A percentile compares a stretch with the other conserved stretches of the same genome.
Conservation (phyloP, 2,329 filamentous ascomycete species). For the Fusarium mexicanum region DNA sequence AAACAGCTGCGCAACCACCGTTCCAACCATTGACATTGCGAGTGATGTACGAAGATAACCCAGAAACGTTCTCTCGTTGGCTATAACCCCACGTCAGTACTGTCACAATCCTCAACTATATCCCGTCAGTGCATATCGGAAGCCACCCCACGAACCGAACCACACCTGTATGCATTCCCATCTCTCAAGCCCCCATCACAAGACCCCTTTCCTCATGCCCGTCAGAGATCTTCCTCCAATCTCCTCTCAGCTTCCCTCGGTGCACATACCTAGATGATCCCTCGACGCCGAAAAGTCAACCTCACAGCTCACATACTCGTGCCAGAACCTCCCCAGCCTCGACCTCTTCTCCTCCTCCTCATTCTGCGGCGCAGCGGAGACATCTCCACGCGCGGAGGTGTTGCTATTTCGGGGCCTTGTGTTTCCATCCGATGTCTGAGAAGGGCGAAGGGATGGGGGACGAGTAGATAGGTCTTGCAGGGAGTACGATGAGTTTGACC, state of each 20-base stretch:
- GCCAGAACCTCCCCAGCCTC: slow-evolving; percentile 31
- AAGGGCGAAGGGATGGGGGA: background rate
- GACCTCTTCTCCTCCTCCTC: background rate
- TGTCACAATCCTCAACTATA: background rate
- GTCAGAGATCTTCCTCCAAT: slow-evolving; percentile 26
- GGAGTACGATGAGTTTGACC: slow-evolving; percentile 36
- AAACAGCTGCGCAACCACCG: slow-evolving; percentile 74
- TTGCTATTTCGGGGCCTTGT: slow-evolving; percentile 11
- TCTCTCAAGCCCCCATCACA: background rate
- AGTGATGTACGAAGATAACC: slow-evolving; percentile 77
- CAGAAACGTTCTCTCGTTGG: slow-evolving; percentile 78
- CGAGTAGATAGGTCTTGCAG: slow-evolving; percentile 31
- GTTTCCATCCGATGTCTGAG: background rate
- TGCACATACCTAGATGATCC: slow-evolving; percentile 41
- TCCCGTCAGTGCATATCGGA: background rate
- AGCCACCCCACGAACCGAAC: background rate
- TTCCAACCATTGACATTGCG: slow-evolving; percentile 73
- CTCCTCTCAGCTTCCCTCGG: background rate
- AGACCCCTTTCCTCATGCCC: background rate
- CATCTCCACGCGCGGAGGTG: slow-evolving; percentile 27
- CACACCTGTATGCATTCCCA: background rate
- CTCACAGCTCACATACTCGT: slow-evolving; percentile 38
- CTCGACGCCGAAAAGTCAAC: slow-evolving; percentile 37
- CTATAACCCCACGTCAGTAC: slow-evolving; percentile 51
- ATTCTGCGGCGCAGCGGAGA: slow-evolving; percentile 38